These are phyloP conservation scores for Skeletonema menzelii DNA, from an alignment of 108 stramenopile species.

Conservation along the genomic window DNA sequence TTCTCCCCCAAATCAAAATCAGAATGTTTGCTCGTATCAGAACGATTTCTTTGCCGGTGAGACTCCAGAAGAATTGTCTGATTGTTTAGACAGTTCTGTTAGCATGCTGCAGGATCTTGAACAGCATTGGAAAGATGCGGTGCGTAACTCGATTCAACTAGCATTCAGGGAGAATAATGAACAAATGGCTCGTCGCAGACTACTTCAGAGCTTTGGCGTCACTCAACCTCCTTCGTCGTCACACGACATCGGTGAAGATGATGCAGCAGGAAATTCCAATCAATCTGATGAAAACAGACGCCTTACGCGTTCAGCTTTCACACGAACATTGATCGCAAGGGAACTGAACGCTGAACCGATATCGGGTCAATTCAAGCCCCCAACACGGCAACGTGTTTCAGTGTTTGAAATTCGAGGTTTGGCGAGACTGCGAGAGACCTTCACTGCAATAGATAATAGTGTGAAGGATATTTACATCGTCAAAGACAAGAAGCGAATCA, in stretches of 20 bases:
- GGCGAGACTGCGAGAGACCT: slow-evolving; percentile 66
- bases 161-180: not conserved
- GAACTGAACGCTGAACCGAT: slow-evolving; percentile 13
- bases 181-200: not conserved
- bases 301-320: slow-evolving; percentile 81
- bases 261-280: not conserved
- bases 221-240: not conserved
- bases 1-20: slow-evolving; percentile 5
- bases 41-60: slow-evolving; percentile 52
- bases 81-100: slow-evolving; percentile 79
- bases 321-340: slow-evolving; percentile 53
- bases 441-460: slow-evolving; percentile 73
- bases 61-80: slow-evolving; percentile 74
- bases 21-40: slow-evolving; percentile 26
- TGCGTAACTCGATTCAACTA: slow-evolving; percentile 73
- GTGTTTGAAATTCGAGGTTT: slow-evolving; percentile 80
- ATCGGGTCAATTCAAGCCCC: slow-evolving; percentile 10
- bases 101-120: slow-evolving; percentile 90
- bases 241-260: not conserved
- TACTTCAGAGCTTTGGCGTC: not conserved
- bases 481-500: slow-evolving; percentile 10
- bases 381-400: slow-evolving; percentile 40
- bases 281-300: slow-evolving; percentile 22
- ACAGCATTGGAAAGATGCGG: slow-evolving; percentile 88
- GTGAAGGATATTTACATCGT: slow-evolving; percentile 50